phyloP scores from a whole-genome alignment of 2,329 filamentous ascomycete genomes.

The Microthyrium microscopicum region DNA sequence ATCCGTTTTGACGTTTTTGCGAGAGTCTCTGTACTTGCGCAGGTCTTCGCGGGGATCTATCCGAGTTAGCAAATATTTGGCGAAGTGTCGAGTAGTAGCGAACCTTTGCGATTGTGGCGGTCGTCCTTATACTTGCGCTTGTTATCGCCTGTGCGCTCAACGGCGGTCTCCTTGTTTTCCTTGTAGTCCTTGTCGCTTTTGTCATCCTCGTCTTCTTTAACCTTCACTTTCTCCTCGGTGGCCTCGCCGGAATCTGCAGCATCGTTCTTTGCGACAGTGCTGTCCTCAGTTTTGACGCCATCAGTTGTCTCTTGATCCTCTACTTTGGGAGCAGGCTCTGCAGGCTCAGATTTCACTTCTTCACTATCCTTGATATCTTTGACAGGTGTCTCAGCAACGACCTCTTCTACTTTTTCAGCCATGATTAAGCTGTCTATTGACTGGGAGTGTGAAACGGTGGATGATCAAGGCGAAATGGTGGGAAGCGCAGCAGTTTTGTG shows the following conservation, averaged over 20 bases:
- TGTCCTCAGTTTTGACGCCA: neutral
- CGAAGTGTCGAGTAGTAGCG: too few species aligned
- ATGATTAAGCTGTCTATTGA: too few species aligned
- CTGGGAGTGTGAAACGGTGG: too few species aligned
- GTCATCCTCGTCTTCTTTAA: neutral
- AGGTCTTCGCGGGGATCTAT: neutral
- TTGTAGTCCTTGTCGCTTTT: neutral
- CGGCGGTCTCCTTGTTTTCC: neutral
- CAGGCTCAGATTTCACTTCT: slow-evolving; percentile 8
- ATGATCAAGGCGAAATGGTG: too few species aligned
- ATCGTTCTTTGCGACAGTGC: neutral
- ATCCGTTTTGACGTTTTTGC: slow-evolving; percentile 52
- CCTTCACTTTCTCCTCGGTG: neutral
- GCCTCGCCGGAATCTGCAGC: slow-evolving; percentile 25
- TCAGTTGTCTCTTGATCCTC: too few species aligned
- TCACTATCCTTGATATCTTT: slow-evolving; percentile 7
- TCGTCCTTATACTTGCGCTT: neutral
- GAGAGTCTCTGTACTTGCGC: neutral
- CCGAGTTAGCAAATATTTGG: neutral
- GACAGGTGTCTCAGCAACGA: too few species aligned
- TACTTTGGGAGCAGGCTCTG: slow-evolving; percentile 10
- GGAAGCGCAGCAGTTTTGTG: too few species aligned
- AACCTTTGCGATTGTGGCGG: neutral
- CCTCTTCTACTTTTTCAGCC: too few species aligned
- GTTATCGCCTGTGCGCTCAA: too few species aligned